Conservation (phyloP, 495 filamentous ascomycete genomes). For the Podospora appendiculata region DNA sequence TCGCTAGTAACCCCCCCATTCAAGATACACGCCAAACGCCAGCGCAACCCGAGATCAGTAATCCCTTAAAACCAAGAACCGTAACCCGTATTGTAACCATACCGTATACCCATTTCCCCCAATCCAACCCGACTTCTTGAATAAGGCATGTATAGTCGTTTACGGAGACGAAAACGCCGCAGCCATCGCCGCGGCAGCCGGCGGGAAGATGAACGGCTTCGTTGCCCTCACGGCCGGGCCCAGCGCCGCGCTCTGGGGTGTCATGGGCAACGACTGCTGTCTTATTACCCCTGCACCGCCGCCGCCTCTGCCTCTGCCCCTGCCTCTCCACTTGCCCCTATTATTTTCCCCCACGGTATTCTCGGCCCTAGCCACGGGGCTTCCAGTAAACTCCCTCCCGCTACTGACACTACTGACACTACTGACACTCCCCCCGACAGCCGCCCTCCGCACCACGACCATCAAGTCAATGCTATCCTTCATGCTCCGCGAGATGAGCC, state of each 20-base stretch:
- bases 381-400: background rate
- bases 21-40: background rate
- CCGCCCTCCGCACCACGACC: slow-evolving; percentile 25
- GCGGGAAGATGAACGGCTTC: slow-evolving; percentile 1
- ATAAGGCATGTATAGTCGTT: no score
- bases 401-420: background rate
- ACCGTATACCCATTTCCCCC: no score
- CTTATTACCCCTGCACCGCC: no score
- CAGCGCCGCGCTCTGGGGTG: slow-evolving; percentile 65
- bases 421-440: background rate
- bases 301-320: no score
- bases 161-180: background rate
- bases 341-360: background rate
- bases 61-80: no score
- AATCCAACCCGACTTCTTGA: no score
- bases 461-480: slow-evolving; percentile 70
- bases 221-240: slow-evolving; percentile 43
- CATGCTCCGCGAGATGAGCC: slow-evolving; percentile 63
- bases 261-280: slow-evolving; percentile 20
- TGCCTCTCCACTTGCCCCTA: no score
- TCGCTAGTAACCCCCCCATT: background rate
- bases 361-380: background rate
- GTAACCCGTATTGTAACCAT: no score
- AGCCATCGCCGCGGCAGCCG: no score
- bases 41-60: no score